Percentiles rank a stretch among this genome's conserved stretches.
Evolutionary conservation across 2,329 filamentous ascomycete species (phyloP).

Genomic region (Thelonectria olida): DNA sequence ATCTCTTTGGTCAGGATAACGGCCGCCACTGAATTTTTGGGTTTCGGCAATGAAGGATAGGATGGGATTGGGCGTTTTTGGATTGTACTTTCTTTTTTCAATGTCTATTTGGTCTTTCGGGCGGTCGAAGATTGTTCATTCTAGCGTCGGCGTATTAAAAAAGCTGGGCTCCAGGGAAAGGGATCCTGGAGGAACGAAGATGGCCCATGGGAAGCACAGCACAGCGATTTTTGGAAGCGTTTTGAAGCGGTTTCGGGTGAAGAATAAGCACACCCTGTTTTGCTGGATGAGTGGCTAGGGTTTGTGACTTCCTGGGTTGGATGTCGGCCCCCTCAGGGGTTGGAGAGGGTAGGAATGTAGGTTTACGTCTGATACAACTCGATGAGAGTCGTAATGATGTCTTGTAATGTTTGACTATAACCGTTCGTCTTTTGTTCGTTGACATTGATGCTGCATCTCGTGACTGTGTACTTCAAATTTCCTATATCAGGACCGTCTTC

Average conservation of each 20-base stretch:
- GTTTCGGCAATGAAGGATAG: constrained; percentile 24
- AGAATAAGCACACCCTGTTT: not conserved
- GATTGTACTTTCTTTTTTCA: constrained; percentile 20
- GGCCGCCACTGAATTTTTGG: constrained; percentile 19
- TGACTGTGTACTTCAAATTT: not conserved
- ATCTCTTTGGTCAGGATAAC: constrained; percentile 22
- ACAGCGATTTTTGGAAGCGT: constrained; percentile 14
- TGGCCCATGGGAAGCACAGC: constrained; percentile 18
- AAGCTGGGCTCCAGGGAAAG: constrained; percentile 31
- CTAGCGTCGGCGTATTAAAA: constrained; percentile 44
- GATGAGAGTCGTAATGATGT: constrained; percentile 35
- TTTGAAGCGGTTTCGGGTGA: not conserved
- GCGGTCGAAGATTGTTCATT: constrained; percentile 38
- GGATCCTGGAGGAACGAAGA: constrained; percentile 19
- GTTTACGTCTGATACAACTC: constrained; percentile 21
- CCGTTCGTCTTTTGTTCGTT: not conserved
- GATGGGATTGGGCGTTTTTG: constrained; percentile 31
- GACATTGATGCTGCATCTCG: too few relatives aligned
- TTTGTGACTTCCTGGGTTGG: not conserved
- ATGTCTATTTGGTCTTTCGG: constrained; percentile 16
- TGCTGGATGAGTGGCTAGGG: not conserved
- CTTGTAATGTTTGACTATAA: constrained; percentile 14
- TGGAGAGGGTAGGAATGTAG: constrained; percentile 2
- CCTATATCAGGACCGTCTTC: too few relatives aligned
- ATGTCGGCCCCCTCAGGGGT: not conserved